Base-by-base conservation (phyloP, 192 early-diverging fungal genomes). In the Coemansia sp. region DNA sequence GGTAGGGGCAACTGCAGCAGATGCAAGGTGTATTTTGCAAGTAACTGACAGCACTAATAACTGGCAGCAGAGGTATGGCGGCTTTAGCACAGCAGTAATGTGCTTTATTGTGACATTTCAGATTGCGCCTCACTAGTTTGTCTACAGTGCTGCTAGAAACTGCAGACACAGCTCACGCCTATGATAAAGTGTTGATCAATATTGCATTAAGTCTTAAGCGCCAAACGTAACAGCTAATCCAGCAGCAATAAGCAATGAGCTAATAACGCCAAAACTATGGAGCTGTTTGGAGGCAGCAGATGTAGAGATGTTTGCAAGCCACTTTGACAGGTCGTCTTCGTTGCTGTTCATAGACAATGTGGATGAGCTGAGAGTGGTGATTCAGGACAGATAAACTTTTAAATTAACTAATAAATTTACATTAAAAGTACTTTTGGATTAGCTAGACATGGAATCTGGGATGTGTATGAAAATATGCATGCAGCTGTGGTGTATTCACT, bases 311-410 rank as follows among this genome's bases (percentile, higher is more conserved):
- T 64, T 64, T 4, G 76, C 76, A n/a, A 79, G 76, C 70, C 71
- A 79, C 25, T 59, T 72, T 3, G 71, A 73, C 57, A 79, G 23
- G 37, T 73, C 71, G 38, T 73, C 64, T 1, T 43, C 50, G 2
- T 39, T 39, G 8, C n/a, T 26, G 9, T 16, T 37, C 9, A 48
- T n/a, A 23, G 55, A 16, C 4, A 48, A 37, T 26, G 51, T 26
- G 11, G 48, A 41, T 4, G 35, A 29, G 38, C 66, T 61, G 41
- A 19, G 41, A 6, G 37, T 38, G 12, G 59, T 59, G 45, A 48
- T 82, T 14, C 27, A 43, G 17, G 37, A 53, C 11, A 31, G 19
- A 26, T 63, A 41, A 37, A 31, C 22, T 19, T 17, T 23, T 53
- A 23, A 54, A 54, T 45, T n/a, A 45, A 45, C 16, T 16, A 16